Percentiles rank a stretch among this genome's conserved stretches.
phyloP scores from a whole-genome alignment of 139 green algal species.

The Astrephomene gubernaculifera region DNA sequence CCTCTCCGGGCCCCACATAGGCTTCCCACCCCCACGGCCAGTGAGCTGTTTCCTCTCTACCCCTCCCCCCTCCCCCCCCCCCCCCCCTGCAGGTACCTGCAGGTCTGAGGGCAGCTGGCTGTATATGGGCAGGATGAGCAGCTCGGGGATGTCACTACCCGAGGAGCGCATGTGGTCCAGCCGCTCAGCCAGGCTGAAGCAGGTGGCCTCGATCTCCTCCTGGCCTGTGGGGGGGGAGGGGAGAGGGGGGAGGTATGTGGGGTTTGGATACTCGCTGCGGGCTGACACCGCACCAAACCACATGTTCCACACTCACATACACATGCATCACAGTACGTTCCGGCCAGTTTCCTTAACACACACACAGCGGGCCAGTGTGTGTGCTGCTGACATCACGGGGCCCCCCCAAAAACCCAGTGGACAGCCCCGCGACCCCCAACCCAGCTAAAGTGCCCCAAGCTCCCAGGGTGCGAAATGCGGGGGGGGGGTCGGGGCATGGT shows the following conservation, averaged over 20 bases:
- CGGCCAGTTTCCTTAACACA: too few species aligned
- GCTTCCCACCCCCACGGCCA: neutral
- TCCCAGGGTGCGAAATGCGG: neutral
- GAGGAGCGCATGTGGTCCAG: constrained; percentile 91
- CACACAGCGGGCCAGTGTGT: too few species aligned
- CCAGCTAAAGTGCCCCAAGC: neutral
- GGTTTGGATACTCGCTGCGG: too few species aligned
- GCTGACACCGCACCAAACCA: too few species aligned
- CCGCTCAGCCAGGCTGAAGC: constrained; percentile 90
- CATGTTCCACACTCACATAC: too few species aligned
- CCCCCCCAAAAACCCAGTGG: too few species aligned
- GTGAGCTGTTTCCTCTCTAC: neutral
- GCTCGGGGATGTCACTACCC: constrained; percentile 91
- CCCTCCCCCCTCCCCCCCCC: neutral
- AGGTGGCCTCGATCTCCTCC: constrained; percentile 98
- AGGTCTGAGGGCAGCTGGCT: constrained; percentile 62
- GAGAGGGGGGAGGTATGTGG: neutral
- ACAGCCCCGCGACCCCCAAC: neutral
- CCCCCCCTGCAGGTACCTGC: constrained; percentile 91
- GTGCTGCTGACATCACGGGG: too few species aligned
- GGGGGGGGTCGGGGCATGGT: neutral
- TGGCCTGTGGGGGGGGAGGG: constrained; percentile 66
- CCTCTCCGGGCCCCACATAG: too few species aligned
- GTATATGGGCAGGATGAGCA: constrained; percentile 92
- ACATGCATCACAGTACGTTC: too few species aligned